Base-by-base conservation (phyloP, 257 asterid species). In the Przewalskia tangutica region DNA sequence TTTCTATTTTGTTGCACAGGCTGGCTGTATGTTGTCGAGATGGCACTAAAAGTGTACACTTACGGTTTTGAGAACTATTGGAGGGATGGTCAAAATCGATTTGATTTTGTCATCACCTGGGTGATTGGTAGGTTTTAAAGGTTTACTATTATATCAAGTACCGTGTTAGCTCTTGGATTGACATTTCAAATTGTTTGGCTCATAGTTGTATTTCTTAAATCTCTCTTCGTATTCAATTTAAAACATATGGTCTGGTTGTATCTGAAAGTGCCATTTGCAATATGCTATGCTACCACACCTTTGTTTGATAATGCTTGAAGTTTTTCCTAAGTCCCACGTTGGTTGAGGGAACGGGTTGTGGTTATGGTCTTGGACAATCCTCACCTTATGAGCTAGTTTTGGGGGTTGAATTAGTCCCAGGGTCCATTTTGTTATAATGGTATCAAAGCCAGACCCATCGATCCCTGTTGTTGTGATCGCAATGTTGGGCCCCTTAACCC, bases 31-130 rank as follows among this genome's bases (percentile, higher is more conserved):
- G 99, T 96, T 80, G 76, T 94, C 64, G 99, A 96, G 90, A 91
- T 94, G 95, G 89, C 91, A 73, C 81, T 96, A 73, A 96, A 96
- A 90, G 90, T 96, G 76, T 96, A 94, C 84, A 79, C 98, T 42
- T 90, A 77, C 77, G 99, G 98, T 79, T 94, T 94, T 56, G 90
- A 85, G 87, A 96, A 96, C 86, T 96, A 96, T 77, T 96, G 98
- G 99, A 92, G 97, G 87, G 99, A 94, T 83, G 97, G 98, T n/a
- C 97, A 91, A 87, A 96, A 96, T 89, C 97, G 93, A 77, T 94
- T 96, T 53, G 99, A 96, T 90, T 96, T 94, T 82, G 53, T 96
- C 82, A 55, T 96, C 92, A 96, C 99, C 64, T 94, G 91, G 97
- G 98, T 96, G 73, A 96, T 96, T 84, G 98, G 99, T 94, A 84